Conservation (phyloP, 257 asterid genomes). For the Henckelia pumila region DNA sequence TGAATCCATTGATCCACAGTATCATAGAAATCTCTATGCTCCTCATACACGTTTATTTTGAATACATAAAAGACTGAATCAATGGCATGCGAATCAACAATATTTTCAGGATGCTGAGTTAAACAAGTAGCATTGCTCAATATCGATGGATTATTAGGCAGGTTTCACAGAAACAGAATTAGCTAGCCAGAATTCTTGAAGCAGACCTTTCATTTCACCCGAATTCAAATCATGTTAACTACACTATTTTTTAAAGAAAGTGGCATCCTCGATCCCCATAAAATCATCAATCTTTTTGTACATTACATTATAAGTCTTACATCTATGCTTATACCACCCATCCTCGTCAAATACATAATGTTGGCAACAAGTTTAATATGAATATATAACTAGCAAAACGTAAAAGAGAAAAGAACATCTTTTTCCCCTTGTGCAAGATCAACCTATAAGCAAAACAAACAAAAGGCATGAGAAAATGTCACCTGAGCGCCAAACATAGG, state of each 20-base stretch:
- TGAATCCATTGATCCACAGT: background rate
- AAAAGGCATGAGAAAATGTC: background rate
- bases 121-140: background rate
- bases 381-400: background rate
- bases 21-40: background rate
- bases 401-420: background rate
- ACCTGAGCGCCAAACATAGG: conserved; percentile 87
- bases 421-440: background rate
- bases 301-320: background rate
- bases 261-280: background rate
- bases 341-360: background rate
- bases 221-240: too few species aligned
- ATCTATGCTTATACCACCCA: background rate
- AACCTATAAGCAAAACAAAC: background rate
- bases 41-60: background rate
- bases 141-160: background rate
- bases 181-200: background rate
- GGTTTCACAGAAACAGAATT: background rate
- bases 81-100: background rate
- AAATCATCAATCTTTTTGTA: too few species aligned
- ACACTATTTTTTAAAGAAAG: too few species aligned
- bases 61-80: background rate
- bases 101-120: background rate
- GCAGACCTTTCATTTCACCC: background rate
- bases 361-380: background rate